Evolutionary conservation across 768 basidiomycete genomes (phyloP), one percentile per base, ranked within the genome.

Genomic region (Pleurotus ostreatus): DNA sequence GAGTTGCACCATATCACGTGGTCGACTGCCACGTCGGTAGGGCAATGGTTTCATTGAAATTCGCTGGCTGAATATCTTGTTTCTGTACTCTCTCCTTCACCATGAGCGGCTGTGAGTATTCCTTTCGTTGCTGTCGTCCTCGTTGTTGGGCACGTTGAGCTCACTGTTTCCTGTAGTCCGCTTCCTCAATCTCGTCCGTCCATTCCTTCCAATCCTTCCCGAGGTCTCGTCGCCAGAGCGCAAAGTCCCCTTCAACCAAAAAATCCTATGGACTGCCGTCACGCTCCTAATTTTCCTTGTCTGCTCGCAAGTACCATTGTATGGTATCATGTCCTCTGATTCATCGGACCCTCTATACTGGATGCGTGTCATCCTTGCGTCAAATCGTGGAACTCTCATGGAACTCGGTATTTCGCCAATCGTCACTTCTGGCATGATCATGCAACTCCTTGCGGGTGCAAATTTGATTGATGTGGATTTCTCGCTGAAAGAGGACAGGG

Each of bases 321-420:
- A 98, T 73, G 97, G 97, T 60, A 98, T 99, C 84, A 96, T 98
- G 88, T 97, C 94, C 25, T 97, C 94, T 58, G 96, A 99, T 81
- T 97, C 94, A 62, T 94, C 94, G 55, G 96, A 99, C 77, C 97
- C 97, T 12, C 85, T 99, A 43, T 98, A 97, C 78, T 98, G 96
- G 97, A 94, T 98, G 89, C 92, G 96, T 74, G 96, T 96, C 77
- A 98, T 99, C 75, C 84, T 99, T 59, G 96, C 97, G 20, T 97
- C 94, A 5, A 98, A 98, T 77, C 85, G 96, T 58, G 97, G 97
- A 61, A 98, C 97, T 1, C 87, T 98, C 59, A 99, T 99, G 97
- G 97, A 99, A 74, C 85, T 99, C 59, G 96, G 97, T 58, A 98
- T 98, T 65, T 95, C 87, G 25, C 97, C 97, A 40, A 97, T 98